Evolutionary conservation across 495 filamentous ascomycete species (phyloP), one percentile per base, ranked within the genome.

Genomic region (Cudoniella acicularis): DNA sequence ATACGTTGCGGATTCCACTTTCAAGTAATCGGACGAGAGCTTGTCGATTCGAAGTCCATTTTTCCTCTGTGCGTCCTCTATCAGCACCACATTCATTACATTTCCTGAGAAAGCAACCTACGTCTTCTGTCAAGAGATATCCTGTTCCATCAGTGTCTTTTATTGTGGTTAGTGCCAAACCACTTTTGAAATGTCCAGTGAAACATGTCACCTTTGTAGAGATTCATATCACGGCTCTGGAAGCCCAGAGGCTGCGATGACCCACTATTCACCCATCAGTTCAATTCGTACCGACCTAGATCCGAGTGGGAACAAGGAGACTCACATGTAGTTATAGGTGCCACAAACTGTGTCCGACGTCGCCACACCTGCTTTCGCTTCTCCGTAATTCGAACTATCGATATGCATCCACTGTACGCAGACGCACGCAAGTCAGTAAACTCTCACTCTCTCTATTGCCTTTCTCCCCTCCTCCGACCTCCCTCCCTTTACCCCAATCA

Each of bases 351-450:
- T 69, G 61, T 75, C 72, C 0, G 78, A 76, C 0, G 79, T 84
- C 0, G 84, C 85, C 30, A 88, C 84, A 2, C 81, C 86, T 0
- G 83, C 81, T 56, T 80, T 83, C 10, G 86, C 86, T 27, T 87
- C 84, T 1, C 76, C 79, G 57, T 89, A 89, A 62, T 69, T 79
- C 36, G 74, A 75, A 41, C 71, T 77, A 62, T 89, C 86, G 62
- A 87, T 84, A 63, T 89, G 86, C 79, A 88, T 79, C 76, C 83
- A 88, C 48, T 50, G n/a, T 50, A 4, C 43, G 9, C 36, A 48
- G 45, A 11, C 10, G 11, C 3, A 22, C 48, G 18, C 3, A 50
- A 23, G 81, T 62, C 27, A 83, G 78, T 58, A 80, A 86, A 52
- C 82, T 75, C 6, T 57, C 49, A 0, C 82, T 84, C 23, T 36